Evolutionary conservation across 805 yeast genomes (phyloP), one percentile per base, ranked within the genome.

Genomic region (Monosporozyma servazzii): DNA sequence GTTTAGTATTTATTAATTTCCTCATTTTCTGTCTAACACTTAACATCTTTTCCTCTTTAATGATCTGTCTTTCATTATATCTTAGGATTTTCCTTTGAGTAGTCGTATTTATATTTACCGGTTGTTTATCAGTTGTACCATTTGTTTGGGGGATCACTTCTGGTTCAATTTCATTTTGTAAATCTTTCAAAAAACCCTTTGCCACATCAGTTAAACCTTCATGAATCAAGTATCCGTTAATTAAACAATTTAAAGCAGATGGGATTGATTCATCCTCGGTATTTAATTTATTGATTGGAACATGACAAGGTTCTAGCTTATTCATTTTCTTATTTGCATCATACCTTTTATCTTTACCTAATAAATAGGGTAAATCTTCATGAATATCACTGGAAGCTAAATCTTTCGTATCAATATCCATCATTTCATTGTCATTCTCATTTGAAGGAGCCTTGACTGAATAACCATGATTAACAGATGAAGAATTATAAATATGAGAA

Each of bases 121-220:
- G 17, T 31, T 7, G n/a, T 13, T 55, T 55, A 20, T 58, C 58
- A 17, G 57, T 56, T 7, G 52, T 48, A 57, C 36, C 42, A 10
- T 30, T 18, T 3, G 17, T 10, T 1, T 40, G 37, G 3, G 17
- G 13, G 21, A 53, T 53, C 23, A 48, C 51, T 17, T 58, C 57
- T 9, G 56, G 54, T 11, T 55, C 56, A 23, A 54, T 58, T 39
- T 50, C 55, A 21, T 53, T 44, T 9, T 58, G 55, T 30, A 76
- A 57, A 55, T 82, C 88, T 37, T 68, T 63, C 21, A 72, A 49
- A 52, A 84, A 77, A 0, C 80, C 77, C 52, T 70, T 70, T 2
- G 80, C 76, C 2, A 80, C 76, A 51, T 79, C 79, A 30, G 72
- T 70, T 57, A 74, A 77, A 2, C 88, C 88, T 50, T 75, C 74